Evolutionary conservation across 139 green algal species (phyloP).

Genomic region (Diplosphaera chodatii): DNA sequence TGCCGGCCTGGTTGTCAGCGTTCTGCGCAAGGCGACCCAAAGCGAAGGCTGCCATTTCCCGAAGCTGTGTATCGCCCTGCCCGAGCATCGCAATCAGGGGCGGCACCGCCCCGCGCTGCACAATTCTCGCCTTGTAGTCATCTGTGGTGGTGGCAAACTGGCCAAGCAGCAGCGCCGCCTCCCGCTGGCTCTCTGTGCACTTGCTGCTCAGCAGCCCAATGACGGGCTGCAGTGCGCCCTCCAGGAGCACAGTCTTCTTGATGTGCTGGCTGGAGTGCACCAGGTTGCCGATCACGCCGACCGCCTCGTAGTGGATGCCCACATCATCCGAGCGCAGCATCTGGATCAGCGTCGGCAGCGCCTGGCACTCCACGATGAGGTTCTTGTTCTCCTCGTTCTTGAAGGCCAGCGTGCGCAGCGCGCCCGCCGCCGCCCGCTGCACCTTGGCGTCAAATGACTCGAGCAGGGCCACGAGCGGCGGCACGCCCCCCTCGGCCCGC

Average conservation of each 20-base stretch:
- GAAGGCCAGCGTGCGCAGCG: conserved; percentile 93
- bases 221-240: conserved; percentile 95
- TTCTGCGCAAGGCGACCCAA: conserved; percentile 92
- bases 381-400: conserved; percentile 99
- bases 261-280: conserved; percentile 85
- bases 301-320: conserved; percentile 94
- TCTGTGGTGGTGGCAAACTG: conserved; percentile 92
- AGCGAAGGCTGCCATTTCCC: conserved; percentile 98
- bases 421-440: conserved; percentile 76
- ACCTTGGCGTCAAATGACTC: conserved; percentile 81
- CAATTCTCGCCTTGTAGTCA: conserved; percentile 82
- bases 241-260: conserved; percentile 40
- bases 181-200: conserved; percentile 88
- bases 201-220: conserved; percentile 78
- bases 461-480: conserved; percentile 83
- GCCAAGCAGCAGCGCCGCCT: conserved; percentile 92
- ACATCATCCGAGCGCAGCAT: conserved; percentile 90
- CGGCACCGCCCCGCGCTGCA: conserved; percentile 75
- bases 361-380: conserved; percentile 88
- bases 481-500: conserved; percentile 82
- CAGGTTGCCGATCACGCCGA: conserved; percentile 97
- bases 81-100: conserved; percentile 93
- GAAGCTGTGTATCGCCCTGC: conserved; percentile 61
- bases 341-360: conserved; percentile 86
- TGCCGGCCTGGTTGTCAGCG: conserved; percentile 79